Base-by-base conservation (phyloP, 441 rosid genomes). In the Pelargonium australe region DNA sequence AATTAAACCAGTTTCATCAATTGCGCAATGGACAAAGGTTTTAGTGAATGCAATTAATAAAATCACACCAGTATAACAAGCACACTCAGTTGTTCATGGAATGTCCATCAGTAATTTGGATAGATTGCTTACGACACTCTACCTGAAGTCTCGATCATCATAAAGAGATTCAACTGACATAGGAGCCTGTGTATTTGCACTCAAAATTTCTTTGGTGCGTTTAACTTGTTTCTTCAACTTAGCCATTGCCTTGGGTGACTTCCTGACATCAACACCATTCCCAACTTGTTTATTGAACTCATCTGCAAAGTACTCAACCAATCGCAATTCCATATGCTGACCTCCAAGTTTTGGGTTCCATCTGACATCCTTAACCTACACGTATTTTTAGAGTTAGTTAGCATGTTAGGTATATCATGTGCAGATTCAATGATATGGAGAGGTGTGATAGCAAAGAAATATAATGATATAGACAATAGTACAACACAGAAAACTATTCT, bases 61-160 rank as follows among this genome's bases (percentile, higher is more conserved):
- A 53, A n/a, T 3, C 17, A 53, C 17, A 53, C 19, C 5, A 14
- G 6, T n/a, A 53, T 53, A 53, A 53, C 60, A n/a, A 53, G 20
- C 60, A 53, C 6, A 53, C 60, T 40, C 43, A 14, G 60, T 14
- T 12, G 19, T 53, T 53, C 60, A 14, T 16, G 4, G 14, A 53
- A 5, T 53, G 60, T 0, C 9, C 19, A 53, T 53, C 23, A 53
- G 19, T 14, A 53, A 53, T n/a, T 55, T 58, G 34, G 34, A 70
- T 68, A 55, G 61, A 25, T 25, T 31, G 17, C 12, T 60, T 41
- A 41, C 25, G 65, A 12, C 65, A 3, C 69, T 70, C 71, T 73
- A 89, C 99, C 99, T 91, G 84, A 91, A 94, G 79, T 94, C 99
- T n/a, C 79, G 79, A 77, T 91, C 99, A 79, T 87, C 97, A 68